Evolutionary conservation across 148 eudicot species (phyloP), one percentile per base, ranked within the genome.

Genomic region (Tetragonia tetragonoides): DNA sequence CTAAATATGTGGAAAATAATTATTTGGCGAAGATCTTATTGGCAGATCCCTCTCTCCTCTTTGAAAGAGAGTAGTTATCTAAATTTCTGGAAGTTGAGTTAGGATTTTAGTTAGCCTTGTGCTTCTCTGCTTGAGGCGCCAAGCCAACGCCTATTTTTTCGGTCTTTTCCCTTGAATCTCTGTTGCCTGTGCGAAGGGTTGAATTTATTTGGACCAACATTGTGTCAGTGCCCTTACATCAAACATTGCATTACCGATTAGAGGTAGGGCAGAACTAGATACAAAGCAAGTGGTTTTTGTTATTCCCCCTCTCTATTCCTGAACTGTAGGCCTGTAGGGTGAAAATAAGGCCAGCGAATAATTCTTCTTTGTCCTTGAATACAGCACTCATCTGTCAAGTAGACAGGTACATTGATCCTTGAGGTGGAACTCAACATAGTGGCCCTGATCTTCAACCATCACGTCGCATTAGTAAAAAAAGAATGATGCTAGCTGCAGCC

Each of bases 371-470:
- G 41, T 70, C 73, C 2, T 24, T 71, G 62, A 24, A 51, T 10
- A 71, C 74, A 71, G 42, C 42, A 49, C 21, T 16, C 21, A 17
- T 20, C 4, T 60, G 28, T 6, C 64, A 5, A 60, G 8, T 4
- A 11, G 28, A 0, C 64, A 5, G n/a, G 8, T 4, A 11, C 16
- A 11, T 11, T 57, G 61, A 16, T 57, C 61, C 64, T 60, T 60
- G 64, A 60, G 9, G n/a, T 60, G 64, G 64, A 60, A 60, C n/a
- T 18, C 60, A 56, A 56, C n/a, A 18, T 3, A 4, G 3, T 16
- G 60, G n/a, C 60, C 60, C 60, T 56, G 60, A 56, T 56, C 60
- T 60, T 60, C 24, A 60, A 60, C 28, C 64, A 60, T 60, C 28
- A 14, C 53, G 2, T 28, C 6, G 6, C 62, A 60, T 28, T 60